Base-by-base conservation (phyloP, 768 basidiomycete genomes). In the Sarcomyxa edulis region DNA sequence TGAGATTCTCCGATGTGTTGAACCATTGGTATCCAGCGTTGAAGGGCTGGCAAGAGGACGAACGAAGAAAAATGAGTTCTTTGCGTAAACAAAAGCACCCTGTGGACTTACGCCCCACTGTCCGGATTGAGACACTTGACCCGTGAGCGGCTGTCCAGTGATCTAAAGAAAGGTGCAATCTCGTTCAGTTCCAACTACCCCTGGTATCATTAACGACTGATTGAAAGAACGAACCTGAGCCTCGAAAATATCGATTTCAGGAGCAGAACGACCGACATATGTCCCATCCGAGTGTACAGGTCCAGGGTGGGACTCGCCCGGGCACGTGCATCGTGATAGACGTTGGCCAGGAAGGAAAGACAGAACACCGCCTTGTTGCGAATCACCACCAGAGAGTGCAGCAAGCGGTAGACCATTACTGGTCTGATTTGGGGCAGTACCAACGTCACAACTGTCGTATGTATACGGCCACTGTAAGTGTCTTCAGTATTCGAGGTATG, bases 221-320 rank as follows among this genome's bases (percentile, higher is more conserved):
- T 24, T 38, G 39, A 26, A 36, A 21, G 6, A 12, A 34, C 48
- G 40, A 45, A 80, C 83, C 61, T 81, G 79, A 6, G 91, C 84
- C 64, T 94, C 92, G 53, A 94, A 81, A 20, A 92, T 68, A 67
- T 95, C 92, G 28, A 95, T 92, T 59, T 95, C 92, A 2, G 91
- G 91, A 4, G 91, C 86, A 20, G 82, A 56, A 34, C 92, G 76
- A 8, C 90, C 92, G 16, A 84, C 77, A 51, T 77, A 93, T 2
- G 81, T 70, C 21, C 91, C 91, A 47, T 95, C 86, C 0, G 62
- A 43, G 43, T 82, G 80, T 33, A 77, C 59, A 16, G 93, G 93
- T 7, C 94, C 94, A 3, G 94, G 94, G 59, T 96, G 93, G 6
- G 79, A 68, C 59, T 94, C 86, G 18, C 81, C 80, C 9, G 69